phyloP scores from a whole-genome alignment of 768 basidiomycete genomes.

The Plicaturopsis crispa region DNA sequence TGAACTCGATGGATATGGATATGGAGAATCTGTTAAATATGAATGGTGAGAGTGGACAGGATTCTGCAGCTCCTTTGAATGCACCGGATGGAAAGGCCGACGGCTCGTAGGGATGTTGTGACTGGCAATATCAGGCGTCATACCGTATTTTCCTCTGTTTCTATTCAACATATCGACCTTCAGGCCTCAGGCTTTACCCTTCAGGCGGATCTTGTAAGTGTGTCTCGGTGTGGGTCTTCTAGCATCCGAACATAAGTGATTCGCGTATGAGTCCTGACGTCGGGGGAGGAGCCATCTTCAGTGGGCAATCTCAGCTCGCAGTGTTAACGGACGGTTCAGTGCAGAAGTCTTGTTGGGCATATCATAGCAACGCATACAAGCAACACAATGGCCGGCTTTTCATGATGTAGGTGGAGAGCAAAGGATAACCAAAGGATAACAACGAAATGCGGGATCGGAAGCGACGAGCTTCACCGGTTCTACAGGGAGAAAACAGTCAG shows the following conservation, averaged over 20 bases:
- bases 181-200: too few species aligned
- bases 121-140: too few species aligned
- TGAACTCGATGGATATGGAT: slow-evolving; percentile 43
- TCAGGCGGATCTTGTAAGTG: too few species aligned
- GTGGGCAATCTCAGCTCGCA: not conserved
- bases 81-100: too few species aligned
- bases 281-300: too few species aligned
- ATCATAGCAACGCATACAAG: slow-evolving; percentile 1
- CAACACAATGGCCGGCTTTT: not conserved
- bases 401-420: not conserved
- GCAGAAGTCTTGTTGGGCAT: not conserved
- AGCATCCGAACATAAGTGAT: too few species aligned
- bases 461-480: slow-evolving; percentile 35
- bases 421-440: not conserved
- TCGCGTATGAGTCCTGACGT: too few species aligned
- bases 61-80: slow-evolving; percentile 14
- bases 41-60: slow-evolving; percentile 18
- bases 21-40: slow-evolving; percentile 41
- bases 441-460: not conserved
- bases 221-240: too few species aligned
- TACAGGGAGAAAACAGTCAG: slow-evolving; percentile 12
- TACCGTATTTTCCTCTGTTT: too few species aligned
- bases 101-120: too few species aligned
- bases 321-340: not conserved
- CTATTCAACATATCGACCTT: too few species aligned